Evolutionary conservation across 139 green algal genomes (phyloP).

Genomic region (Monoraphidium neglectum): DNA sequence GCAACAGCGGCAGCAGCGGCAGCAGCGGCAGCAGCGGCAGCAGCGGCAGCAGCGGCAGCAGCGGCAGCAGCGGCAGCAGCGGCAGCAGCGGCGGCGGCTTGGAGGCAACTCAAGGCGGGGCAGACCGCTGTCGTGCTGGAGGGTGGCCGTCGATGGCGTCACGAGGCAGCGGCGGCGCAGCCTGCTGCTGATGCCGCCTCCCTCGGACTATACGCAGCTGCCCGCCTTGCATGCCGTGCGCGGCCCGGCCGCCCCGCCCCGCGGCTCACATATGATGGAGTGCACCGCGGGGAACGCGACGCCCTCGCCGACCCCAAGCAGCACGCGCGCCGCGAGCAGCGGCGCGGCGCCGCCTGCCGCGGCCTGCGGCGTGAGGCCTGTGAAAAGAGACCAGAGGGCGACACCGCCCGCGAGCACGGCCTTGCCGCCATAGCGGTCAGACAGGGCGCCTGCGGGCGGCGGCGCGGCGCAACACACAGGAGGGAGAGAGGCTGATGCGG

Average conservation of each 20-base stretch:
- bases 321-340: constrained; percentile 59
- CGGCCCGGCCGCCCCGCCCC: constrained; percentile 11
- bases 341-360: constrained; percentile 47
- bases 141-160: background rate
- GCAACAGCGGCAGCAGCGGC: no score
- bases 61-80: no score
- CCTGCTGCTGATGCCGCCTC: no score
- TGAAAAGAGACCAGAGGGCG: constrained; percentile 72
- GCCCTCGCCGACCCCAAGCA: constrained; percentile 78
- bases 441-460: constrained; percentile 41
- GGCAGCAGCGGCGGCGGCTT: no score
- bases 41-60: background rate
- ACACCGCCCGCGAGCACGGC: constrained; percentile 56
- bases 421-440: constrained; percentile 73
- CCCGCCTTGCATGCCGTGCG: no score
- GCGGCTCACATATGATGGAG: constrained; percentile 63
- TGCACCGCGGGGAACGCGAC: constrained; percentile 81
- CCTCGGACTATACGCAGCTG: no score
- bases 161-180: no score
- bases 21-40: background rate
- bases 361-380: constrained; percentile 54
- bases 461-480: constrained; percentile 12
- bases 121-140: background rate
- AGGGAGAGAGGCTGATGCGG: no score
- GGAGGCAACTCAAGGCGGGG: no score